Evolutionary conservation across 2,329 filamentous ascomycete genomes (phyloP), one percentile per base, ranked within the genome.

Genomic region (Arthroderma sp.): DNA sequence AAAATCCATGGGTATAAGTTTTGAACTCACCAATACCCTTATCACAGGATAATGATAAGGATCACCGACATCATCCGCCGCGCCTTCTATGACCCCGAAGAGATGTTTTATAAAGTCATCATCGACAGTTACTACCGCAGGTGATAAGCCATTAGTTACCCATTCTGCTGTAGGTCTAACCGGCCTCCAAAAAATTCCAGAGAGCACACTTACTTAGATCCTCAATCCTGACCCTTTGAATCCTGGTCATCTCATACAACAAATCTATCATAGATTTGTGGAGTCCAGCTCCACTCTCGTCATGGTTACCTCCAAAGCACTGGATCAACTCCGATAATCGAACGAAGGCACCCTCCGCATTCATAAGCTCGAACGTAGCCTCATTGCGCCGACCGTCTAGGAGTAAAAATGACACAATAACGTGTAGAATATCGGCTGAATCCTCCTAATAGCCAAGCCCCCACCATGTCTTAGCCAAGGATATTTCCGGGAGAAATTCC

Each of bases 31-130:
- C 66, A 98, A 64, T 41, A 96, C 88, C 51, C 88, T 78, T 58
- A 98, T 95, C 38, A 95, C 82, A 4, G 86, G 83, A 61, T 95
- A 96, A 61, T 96, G 89, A 61, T 94, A 98, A 1, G 89, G 89
- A 62, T 96, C 91, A 53, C 86, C 78, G 22, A 77, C 80, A 63
- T 96, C 89, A 60, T 89, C 80, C 5, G 86, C 91, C 4, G 89
- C 72, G 50, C 84, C 76, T 65, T 96, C 89, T 57, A 95, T 89
- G 46, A 94, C 80, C 52, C 82, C 75, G 57, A 96, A 87, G 6
- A 98, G 76, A 57, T 85, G 83, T 32, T 77, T 73, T 48, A 96
- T 74, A 62, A 98, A 95, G 41, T 74, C 74, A 58, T 98, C 91
- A 53, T 78, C 71, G 46, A 82, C 48, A n/a, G 48, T 44, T 31